phyloP scores from a whole-genome alignment of 2,329 filamentous ascomycete genomes.

The Paraphoma sp. region DNA sequence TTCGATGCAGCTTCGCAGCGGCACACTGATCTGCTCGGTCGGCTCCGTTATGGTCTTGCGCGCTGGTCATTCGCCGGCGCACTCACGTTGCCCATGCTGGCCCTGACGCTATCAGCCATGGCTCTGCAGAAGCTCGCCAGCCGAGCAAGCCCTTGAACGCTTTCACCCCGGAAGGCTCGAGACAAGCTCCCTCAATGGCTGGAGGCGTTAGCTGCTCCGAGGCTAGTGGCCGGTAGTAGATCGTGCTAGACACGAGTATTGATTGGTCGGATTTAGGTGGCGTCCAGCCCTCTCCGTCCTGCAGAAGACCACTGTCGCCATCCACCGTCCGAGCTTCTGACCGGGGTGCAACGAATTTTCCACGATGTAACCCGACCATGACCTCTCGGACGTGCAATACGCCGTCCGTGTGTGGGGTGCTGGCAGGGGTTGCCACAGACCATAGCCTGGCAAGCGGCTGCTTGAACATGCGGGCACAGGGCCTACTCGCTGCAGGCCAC shows the following conservation, averaged over 20 bases:
- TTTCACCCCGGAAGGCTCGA: conserved; percentile 19
- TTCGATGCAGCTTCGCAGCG: conserved; percentile 44
- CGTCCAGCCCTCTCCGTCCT: conserved; percentile 45
- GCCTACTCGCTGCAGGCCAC: conserved; percentile 39
- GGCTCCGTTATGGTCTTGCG: conserved; percentile 35
- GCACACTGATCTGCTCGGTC: conserved; percentile 38
- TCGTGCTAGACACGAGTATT: conserved; percentile 23
- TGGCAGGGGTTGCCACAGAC: conserved; percentile 42
- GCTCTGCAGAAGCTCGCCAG: conserved; percentile 30
- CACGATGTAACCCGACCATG: conserved; percentile 48
- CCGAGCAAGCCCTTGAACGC: conserved; percentile 33
- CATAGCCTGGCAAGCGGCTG: conserved; percentile 40
- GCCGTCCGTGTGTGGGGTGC: conserved; percentile 44
- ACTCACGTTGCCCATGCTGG: conserved; percentile 19
- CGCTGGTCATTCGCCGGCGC: conserved; percentile 28
- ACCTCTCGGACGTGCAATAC: conserved; percentile 38
- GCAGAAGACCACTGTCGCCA: conserved; percentile 37
- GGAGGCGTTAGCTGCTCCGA: conserved; percentile 37
- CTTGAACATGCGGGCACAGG: conserved; percentile 44
- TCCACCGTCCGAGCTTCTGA: conserved; percentile 28
- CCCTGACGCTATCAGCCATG: conserved; percentile 39
- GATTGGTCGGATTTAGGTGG: conserved; percentile 39
- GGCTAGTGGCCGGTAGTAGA: conserved; percentile 43
- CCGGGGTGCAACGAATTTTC: conserved; percentile 29
- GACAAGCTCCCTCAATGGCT: conserved; percentile 37